Percentiles rank a stretch among this genome's conserved stretches.
phyloP scores from a whole-genome alignment of 1,139 yeast genomes.

The Sugiyamaella grinbergsii region DNA sequence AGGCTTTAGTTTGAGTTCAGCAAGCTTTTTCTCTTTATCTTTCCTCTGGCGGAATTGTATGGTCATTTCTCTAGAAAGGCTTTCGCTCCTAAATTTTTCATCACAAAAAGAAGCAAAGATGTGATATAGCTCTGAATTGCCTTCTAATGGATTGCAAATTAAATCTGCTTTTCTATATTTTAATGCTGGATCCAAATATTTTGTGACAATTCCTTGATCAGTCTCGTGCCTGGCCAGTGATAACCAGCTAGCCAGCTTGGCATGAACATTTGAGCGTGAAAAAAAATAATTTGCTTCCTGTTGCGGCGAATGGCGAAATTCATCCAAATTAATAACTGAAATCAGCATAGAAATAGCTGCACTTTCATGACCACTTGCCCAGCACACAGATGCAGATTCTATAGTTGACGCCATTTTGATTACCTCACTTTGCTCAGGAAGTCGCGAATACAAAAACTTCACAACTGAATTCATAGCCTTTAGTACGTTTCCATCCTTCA shows the following conservation, averaged over 20 bases:
- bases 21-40: slow-evolving; percentile 36
- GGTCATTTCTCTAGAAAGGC: slow-evolving; percentile 50
- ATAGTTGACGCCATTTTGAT: slow-evolving; percentile 11
- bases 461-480: slow-evolving; percentile 27
- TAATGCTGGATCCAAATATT: slow-evolving; percentile 55
- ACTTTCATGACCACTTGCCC: slow-evolving; percentile 33
- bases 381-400: slow-evolving; percentile 27
- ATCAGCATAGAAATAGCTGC: slow-evolving; percentile 29
- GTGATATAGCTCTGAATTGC: slow-evolving; percentile 52
- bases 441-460: slow-evolving; percentile 10
- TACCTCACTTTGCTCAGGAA: background rate
- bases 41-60: slow-evolving; percentile 52
- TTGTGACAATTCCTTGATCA: slow-evolving; percentile 57
- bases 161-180: slow-evolving; percentile 27
- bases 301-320: slow-evolving; percentile 14
- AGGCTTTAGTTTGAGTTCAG: slow-evolving; percentile 51
- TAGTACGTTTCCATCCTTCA: slow-evolving; percentile 20
- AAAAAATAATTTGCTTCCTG: slow-evolving; percentile 8
- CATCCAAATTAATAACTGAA: slow-evolving; percentile 14
- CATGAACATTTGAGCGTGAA: slow-evolving; percentile 28
- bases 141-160: slow-evolving; percentile 11
- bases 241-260: slow-evolving; percentile 65
- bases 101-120: slow-evolving; percentile 78
- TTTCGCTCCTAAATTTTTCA: slow-evolving; percentile 55
- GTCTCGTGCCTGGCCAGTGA: slow-evolving; percentile 69